Evolutionary conservation across 495 filamentous ascomycete genomes (phyloP).

Genomic region (Penicillium daleae): DNA sequence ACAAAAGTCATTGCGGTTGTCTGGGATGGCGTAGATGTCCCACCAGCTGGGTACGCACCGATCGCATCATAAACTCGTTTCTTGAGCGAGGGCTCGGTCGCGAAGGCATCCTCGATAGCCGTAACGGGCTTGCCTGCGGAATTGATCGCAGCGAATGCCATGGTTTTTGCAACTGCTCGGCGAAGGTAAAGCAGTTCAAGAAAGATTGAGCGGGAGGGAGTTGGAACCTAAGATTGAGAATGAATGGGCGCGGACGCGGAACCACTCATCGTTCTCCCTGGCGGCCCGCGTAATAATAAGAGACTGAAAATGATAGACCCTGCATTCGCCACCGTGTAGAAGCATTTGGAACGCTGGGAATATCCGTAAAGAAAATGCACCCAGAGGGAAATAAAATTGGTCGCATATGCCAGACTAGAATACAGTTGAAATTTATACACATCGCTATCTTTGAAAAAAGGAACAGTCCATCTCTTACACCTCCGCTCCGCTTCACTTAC

Average conservation of each 20-base stretch:
- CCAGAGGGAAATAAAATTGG: slow-evolving; percentile 19
- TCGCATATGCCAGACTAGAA: slow-evolving; percentile 45
- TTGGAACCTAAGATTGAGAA: slow-evolving; percentile 21
- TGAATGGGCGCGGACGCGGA: slow-evolving; percentile 20
- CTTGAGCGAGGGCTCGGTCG: slow-evolving; percentile 46
- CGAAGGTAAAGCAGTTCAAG: slow-evolving; percentile 20
- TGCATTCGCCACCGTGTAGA: slow-evolving; percentile 5
- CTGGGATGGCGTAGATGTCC: slow-evolving; percentile 23
- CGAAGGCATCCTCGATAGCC: slow-evolving; percentile 51
- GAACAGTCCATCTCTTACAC: slow-evolving; percentile 5
- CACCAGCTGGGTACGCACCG: slow-evolving; percentile 37
- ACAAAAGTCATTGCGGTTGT: slow-evolving; percentile 8
- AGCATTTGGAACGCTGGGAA: not conserved
- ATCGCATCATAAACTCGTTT: slow-evolving; percentile 56
- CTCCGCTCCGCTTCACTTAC: slow-evolving; percentile 4
- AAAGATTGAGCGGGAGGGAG: slow-evolving; percentile 14
- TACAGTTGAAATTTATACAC: slow-evolving; percentile 44
- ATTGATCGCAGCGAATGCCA: slow-evolving; percentile 53
- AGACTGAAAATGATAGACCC: slow-evolving; percentile 11
- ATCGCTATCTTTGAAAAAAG: slow-evolving; percentile 32
- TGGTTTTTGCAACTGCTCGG: slow-evolving; percentile 28
- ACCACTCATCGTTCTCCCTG: slow-evolving; percentile 15
- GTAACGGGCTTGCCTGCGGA: slow-evolving; percentile 32
- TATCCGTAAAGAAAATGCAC: not conserved
- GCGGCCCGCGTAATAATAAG: slow-evolving; percentile 17